phyloP scores from a whole-genome alignment of 2,329 filamentous ascomycete species.

The Monosporascus sp. region DNA sequence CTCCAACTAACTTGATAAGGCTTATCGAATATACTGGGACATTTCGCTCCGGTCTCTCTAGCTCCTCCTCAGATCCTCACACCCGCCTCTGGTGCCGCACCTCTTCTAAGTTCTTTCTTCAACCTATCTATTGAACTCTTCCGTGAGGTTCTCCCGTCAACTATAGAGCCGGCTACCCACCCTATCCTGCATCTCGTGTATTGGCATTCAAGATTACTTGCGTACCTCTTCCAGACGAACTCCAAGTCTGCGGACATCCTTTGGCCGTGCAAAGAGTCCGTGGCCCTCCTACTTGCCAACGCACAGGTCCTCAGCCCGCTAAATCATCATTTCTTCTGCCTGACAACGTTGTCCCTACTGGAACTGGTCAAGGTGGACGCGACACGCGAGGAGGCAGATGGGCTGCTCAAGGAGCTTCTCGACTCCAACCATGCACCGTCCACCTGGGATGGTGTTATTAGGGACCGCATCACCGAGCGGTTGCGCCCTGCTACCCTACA shows the following conservation, averaged over 20 bases:
- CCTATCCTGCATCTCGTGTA: slow-evolving; percentile 61
- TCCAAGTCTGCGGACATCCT: slow-evolving; percentile 52
- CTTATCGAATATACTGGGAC: slow-evolving; percentile 53
- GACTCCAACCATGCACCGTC: slow-evolving; percentile 44
- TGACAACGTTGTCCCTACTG: slow-evolving; percentile 55
- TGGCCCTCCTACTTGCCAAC: slow-evolving; percentile 51
- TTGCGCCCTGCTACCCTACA: slow-evolving; percentile 29
- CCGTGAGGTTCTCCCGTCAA: slow-evolving; percentile 56
- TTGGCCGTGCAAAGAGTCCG: slow-evolving; percentile 54
- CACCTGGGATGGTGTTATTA: slow-evolving; percentile 53
- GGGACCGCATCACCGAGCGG: slow-evolving; percentile 44
- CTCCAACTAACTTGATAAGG: slow-evolving; percentile 30
- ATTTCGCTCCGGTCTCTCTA: slow-evolving; percentile 43
- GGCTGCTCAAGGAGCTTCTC: slow-evolving; percentile 49
- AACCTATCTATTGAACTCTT: slow-evolving; percentile 59
- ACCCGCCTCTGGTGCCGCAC: slow-evolving; percentile 32
- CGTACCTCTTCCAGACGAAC: slow-evolving; percentile 53
- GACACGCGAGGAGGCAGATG: slow-evolving; percentile 51
- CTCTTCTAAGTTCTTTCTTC: slow-evolving; percentile 44
- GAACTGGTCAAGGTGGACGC: slow-evolving; percentile 51
- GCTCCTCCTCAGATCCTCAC: slow-evolving; percentile 37
- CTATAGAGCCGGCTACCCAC: slow-evolving; percentile 44
- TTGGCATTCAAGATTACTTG: slow-evolving; percentile 63
- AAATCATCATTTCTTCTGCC: slow-evolving; percentile 59
- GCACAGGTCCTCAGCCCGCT: slow-evolving; percentile 54